These are phyloP conservation scores for Mycena galopus DNA, from an alignment of 768 basidiomycete species.

Conservation along the genomic window DNA sequence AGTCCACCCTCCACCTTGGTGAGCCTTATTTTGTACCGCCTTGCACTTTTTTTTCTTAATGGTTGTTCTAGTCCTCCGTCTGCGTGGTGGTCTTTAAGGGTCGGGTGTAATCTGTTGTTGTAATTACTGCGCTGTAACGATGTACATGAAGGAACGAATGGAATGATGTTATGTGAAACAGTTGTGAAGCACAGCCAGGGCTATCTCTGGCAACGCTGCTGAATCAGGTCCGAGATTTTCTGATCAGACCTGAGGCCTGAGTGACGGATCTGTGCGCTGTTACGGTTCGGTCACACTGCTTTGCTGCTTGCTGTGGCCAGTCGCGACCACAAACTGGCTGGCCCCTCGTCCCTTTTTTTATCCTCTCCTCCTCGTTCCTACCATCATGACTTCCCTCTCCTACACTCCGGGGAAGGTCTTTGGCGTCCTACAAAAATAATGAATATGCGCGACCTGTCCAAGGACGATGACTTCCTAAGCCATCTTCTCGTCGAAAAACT, in stretches of 20 bases:
- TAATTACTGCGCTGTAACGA: conserved; percentile 12
- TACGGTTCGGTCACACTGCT: background rate
- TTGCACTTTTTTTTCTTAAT: background rate
- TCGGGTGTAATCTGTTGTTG: conserved; percentile 4
- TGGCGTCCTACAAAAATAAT: conserved; percentile 92
- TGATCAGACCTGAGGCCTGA: background rate
- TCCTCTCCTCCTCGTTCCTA: conserved; percentile 38
- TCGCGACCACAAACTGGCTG: conserved; percentile 11
- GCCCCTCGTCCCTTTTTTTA: conserved; percentile 7
- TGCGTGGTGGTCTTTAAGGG: conserved; percentile 54
- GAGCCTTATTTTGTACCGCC: conserved; percentile 31
- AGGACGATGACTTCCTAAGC: conserved; percentile 92
- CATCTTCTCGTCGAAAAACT: conserved; percentile 92
- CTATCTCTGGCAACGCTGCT: background rate
- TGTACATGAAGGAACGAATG: conserved; percentile 22
- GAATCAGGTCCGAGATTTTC: conserved; percentile 11
- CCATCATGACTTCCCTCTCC: conserved; percentile 36
- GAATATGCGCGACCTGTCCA: conserved; percentile 91
- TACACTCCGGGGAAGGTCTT: conserved; percentile 47
- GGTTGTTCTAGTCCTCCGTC: conserved; percentile 51
- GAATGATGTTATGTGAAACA: conserved; percentile 31
- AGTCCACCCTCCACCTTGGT: conserved; percentile 73
- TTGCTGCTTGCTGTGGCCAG: conserved; percentile 26
- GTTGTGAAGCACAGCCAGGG: conserved; percentile 10
- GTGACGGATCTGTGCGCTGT: background rate